Evolutionary conservation across 805 yeast species (phyloP).

Genomic region (Cyberlindnera bimundalis): DNA sequence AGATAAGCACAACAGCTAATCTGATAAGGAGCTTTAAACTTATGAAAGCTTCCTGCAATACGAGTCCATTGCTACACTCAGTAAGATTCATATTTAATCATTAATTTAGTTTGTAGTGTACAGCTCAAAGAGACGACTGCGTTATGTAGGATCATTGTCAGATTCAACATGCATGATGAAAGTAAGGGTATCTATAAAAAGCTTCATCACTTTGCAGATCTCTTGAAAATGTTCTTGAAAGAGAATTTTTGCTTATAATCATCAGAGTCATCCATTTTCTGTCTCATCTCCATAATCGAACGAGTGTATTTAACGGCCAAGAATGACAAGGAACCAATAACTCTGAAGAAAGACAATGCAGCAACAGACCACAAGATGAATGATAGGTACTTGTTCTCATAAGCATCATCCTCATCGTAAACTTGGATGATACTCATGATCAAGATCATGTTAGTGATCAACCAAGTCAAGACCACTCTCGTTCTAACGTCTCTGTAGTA

Average conservation of each 20-base stretch:
- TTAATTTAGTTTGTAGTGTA: neutral
- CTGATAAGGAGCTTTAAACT: too few relatives aligned
- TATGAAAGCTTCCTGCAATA: too few relatives aligned
- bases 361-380: slow-evolving; percentile 94
- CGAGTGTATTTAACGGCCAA: slow-evolving; percentile 42
- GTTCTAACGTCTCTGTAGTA: slow-evolving; percentile 95
- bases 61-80: neutral
- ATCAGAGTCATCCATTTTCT: slow-evolving; percentile 36
- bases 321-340: slow-evolving; percentile 74
- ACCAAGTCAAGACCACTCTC: slow-evolving; percentile 93
- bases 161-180: too few relatives aligned
- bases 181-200: neutral
- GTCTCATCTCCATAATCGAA: slow-evolving; percentile 36
- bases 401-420: slow-evolving; percentile 61
- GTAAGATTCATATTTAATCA: neutral
- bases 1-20: too few relatives aligned
- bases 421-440: slow-evolving; percentile 88
- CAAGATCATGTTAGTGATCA: slow-evolving; percentile 74
- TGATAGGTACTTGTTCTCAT: slow-evolving; percentile 70
- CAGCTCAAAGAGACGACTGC: too few relatives aligned
- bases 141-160: too few relatives aligned
- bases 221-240: slow-evolving; percentile 16
- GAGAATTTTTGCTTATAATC: slow-evolving; percentile 15
- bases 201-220: neutral
- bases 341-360: slow-evolving; percentile 75